Evolutionary conservation across 768 basidiomycete genomes (phyloP), one percentile per base, ranked within the genome.

Genomic region (Auriscalpium microsporum): DNA sequence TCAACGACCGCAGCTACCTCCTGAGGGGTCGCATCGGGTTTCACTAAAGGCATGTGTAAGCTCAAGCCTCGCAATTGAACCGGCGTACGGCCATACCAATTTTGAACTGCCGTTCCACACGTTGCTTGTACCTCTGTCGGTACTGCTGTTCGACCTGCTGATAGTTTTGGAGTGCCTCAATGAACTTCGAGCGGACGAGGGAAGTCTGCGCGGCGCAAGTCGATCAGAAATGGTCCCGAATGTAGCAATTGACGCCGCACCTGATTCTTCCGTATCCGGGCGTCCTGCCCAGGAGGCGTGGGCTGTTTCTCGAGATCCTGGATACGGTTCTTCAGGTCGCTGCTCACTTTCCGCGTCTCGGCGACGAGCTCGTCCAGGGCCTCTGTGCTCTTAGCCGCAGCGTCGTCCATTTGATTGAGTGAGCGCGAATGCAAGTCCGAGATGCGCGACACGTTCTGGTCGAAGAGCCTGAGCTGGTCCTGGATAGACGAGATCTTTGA

Each of bases 1-100:
- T 94, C 85, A 36, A 94, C 85, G n/a, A 89, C 93, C 14, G 88
- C 84, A 51, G 77, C 74, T 58, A 97, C 75, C 71, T 97, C 94
- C 54, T 95, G 91, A 2, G 85, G 85, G 0, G 92, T 83, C 5
- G 94, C 94, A 69, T 94, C 84, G 48, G 93, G 94, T 73, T 96
- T 96, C 54, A 94, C 93, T 90, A 58, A 0, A 51, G 21, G 3
- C 23, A 13, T 7, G 28, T 28, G 28, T 28, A 28, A 28, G 28
- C 28, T 28, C 28, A 7, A 28, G 28, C 28, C 28, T 28, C 5
- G 28, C 28, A 28, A 7, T 28, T 28, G 5, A 28, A 28, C 28
- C 28, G 28, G 5, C 7, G 28, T 28, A 3, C 28, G 28, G 28
- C 5, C 80, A 11, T 45, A 86, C 88, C 88, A 58, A 94, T 95